phyloP scores from a whole-genome alignment of 2,329 filamentous ascomycete species.

The Chaetomium sp. region DNA sequence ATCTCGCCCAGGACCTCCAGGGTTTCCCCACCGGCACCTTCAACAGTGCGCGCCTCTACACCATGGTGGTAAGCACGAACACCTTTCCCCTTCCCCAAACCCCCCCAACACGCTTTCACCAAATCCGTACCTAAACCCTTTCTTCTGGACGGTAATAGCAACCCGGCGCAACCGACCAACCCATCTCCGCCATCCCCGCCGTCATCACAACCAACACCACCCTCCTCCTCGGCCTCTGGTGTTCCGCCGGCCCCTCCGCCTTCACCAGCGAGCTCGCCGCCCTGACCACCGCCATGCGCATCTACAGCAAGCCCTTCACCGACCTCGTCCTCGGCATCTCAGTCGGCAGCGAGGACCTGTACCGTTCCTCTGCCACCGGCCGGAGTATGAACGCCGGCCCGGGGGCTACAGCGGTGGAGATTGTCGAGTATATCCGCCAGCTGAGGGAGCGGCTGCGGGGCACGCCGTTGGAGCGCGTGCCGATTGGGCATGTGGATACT shows the following conservation, averaged over 20 bases:
- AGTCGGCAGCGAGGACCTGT: conserved; percentile 36
- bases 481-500: conserved; percentile 1
- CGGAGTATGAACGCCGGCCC: not conserved
- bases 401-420: not conserved
- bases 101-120: not conserved
- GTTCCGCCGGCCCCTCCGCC: conserved; percentile 55
- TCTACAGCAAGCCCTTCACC: conserved; percentile 61
- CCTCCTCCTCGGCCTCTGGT: conserved; percentile 79
- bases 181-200: conserved; percentile 70
- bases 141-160: conserved; percentile 38
- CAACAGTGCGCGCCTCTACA: conserved; percentile 67
- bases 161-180: conserved; percentile 55
- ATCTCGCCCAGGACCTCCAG: conserved; percentile 54
- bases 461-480: not conserved
- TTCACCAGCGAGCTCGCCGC: conserved; percentile 71
- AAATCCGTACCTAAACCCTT: not conserved
- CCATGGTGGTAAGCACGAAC: conserved; percentile 50
- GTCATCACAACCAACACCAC: conserved; percentile 74
- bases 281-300: conserved; percentile 59
- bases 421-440: not conserved
- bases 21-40: conserved; percentile 54
- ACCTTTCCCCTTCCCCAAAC: conserved; percentile 22
- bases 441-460: not conserved
- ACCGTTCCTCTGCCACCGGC: not conserved
- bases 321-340: conserved; percentile 73